Evolutionary conservation across 1,284 basidiomycete species (phyloP), one percentile per base, ranked within the genome.

Genomic region (Ganoderma sinense): DNA sequence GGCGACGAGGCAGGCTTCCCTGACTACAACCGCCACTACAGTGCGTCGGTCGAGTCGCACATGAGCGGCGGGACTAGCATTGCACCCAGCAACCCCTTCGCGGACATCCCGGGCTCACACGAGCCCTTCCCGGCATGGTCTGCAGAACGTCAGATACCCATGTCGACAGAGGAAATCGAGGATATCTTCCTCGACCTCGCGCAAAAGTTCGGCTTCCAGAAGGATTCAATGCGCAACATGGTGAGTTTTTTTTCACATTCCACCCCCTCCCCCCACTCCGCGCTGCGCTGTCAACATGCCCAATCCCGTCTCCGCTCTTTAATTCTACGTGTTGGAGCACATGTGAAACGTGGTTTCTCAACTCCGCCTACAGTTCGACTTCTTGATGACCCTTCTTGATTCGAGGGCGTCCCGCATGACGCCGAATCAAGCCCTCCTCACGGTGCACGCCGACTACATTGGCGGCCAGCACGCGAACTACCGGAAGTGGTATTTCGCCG

Each of bases 401-500:
- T 97, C 96, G 55, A 91, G 95, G 71, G 93, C 97, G 13, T 98
- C 96, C n/a, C 94, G 98, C 75, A 99, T 99, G 97, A 91, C 94
- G n/a, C 97, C 98, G 6, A 94, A 94, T 80, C 97, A 99, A 80
- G 97, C 98, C 5, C 91, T 98, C 40, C 87, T 97, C 71, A 99
- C 97, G 33, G 88, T 99, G 56, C 97, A 99, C 81, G 97, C 97
- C 68, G 97, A 99, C 82, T 99, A 99, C 83, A 99, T 99, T 73
- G 98, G 98, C 72, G 98, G 98, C 62, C 95, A 95, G 78, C 93
- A 97, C 79, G 96, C 97, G 75, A 98, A 97, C 85, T 97, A 98
- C 82, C 93, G 96, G 80, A 97, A 97, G 82, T 99, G 98, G 97
- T 99, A 99, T 82, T 99, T 99, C 82, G 98, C 98, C 36, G 97